Evolutionary conservation across 1,139 yeast genomes (phyloP).

Genomic region (Geotrichum phurueaensis): DNA sequence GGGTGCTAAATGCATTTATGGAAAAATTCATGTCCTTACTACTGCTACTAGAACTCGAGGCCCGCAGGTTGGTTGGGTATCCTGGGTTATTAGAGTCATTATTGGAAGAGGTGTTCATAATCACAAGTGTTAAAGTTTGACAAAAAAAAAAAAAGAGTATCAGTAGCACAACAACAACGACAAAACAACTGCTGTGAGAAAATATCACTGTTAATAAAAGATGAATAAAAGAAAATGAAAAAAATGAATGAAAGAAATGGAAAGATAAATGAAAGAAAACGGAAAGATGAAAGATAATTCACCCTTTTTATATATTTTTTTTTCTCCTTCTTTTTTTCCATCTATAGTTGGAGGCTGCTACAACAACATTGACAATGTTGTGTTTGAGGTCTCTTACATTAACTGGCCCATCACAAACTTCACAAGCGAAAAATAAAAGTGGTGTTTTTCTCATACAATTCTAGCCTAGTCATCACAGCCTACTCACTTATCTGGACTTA

Average conservation of each 20-base stretch:
- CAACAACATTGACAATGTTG: not conserved
- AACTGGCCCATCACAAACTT: not conserved
- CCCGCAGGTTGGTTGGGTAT: not conserved
- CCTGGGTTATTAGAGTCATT: not conserved
- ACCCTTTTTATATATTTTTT: too few species aligned
- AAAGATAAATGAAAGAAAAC: too few species aligned
- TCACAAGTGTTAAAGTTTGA: not conserved
- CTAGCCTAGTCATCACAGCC: not conserved
- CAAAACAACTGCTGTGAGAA: not conserved
- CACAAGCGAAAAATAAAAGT: not conserved
- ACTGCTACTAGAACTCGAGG: not conserved
- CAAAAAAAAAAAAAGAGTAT: not conserved
- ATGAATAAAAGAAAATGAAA: not conserved
- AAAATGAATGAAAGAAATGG: not conserved
- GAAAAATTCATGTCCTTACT: not conserved
- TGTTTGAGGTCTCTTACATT: not conserved
- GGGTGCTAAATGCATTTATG: not conserved
- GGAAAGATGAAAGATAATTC: too few species aligned
- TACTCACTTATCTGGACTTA: not conserved
- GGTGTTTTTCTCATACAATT: not conserved
- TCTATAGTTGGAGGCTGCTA: not conserved
- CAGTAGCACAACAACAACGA: not conserved
- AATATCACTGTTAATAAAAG: not conserved
- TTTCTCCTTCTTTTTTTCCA: too few species aligned
- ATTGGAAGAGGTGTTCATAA: not conserved